Evolutionary conservation across 2,329 filamentous ascomycete species (phyloP).

Genomic region (Fusarium dlaminii): DNA sequence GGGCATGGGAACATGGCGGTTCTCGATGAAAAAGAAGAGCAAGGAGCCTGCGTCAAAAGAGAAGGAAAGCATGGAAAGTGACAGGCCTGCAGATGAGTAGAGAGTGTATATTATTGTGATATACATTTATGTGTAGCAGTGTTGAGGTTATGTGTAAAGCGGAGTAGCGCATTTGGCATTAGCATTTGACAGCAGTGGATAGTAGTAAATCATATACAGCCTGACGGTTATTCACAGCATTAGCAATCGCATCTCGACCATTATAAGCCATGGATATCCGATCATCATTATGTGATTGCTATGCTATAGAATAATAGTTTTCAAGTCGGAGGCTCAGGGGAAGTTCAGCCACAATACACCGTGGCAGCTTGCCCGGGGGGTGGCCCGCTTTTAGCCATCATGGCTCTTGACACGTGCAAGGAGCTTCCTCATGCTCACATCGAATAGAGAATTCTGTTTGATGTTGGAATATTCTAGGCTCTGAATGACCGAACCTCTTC

Average conservation of each 20-base stretch:
- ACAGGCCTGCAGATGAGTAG: conserved; percentile 49
- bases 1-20: conserved; percentile 62
- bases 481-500: background rate
- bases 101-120: conserved; percentile 1
- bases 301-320: background rate
- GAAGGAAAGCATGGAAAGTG: conserved; percentile 65
- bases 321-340: conserved; percentile 11
- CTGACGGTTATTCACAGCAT: conserved; percentile 10
- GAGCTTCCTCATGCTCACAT: conserved; percentile 24
- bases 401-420: conserved; percentile 43
- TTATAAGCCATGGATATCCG: background rate
- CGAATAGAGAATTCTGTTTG: background rate
- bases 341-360: conserved; percentile 26
- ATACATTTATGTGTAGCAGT: background rate
- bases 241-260: conserved; percentile 11
- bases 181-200: conserved; percentile 1
- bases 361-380: conserved; percentile 13
- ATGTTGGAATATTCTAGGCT: conserved; percentile 7
- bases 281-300: background rate
- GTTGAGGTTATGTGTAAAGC: conserved; percentile 1
- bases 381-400: conserved; percentile 42
- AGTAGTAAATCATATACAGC: conserved; percentile 14
- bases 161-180: conserved; percentile 14
- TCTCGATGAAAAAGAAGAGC: conserved; percentile 69
- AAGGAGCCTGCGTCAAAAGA: conserved; percentile 54